Base-by-base conservation (phyloP, 1,284 basidiomycete species). In the Hymenochaete sp. region DNA sequence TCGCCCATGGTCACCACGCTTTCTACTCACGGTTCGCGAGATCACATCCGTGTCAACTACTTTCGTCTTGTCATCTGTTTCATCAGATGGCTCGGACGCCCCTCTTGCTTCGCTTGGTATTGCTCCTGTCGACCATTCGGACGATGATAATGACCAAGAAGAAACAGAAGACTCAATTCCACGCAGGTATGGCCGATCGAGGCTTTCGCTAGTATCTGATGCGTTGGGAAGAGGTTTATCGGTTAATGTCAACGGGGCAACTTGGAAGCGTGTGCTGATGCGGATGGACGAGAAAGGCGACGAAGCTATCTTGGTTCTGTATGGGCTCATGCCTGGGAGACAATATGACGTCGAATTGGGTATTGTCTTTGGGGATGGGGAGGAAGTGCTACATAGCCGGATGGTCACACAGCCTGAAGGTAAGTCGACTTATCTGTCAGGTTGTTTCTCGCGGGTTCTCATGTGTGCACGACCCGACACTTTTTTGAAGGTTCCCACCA, bases 31-130 rank as follows among this genome's bases (percentile, higher is more conserved):
- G 18, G 79, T 86, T 21, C 72, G 76, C 38, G 84, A 88, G 65
- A 78, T 88, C 42, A 85, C 85, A 25, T 87, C 84, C 0, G 83
- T 88, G 43, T 87, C 82, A 2, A 83, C 74, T 10, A 82, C 84
- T 0, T 87, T 89, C 59, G 72, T 82, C 47, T 72, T 89, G 25
- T 77, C 80, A 0, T 78, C 79, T 3, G 66, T 67, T 40, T 26
- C 55, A 26, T 52, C 58, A 50, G 56, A 64, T 32, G 59, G 57
- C 29, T 55, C 65, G 38, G 68, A 71, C 44, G 60, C 65, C 29
- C 63, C 66, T 29, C 57, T 70, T 48, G 60, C 67, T 24, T 66
- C 69, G n/a, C 62, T 73, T 16, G 70, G 65, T 3, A 60, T 70
- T 33, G 59, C 61, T 18, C 59, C 59, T 4, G 61, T 58, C 14